These are phyloP conservation scores for Candida sonorensis DNA, from an alignment of 805 yeast genomes.

Conservation along the genomic window DNA sequence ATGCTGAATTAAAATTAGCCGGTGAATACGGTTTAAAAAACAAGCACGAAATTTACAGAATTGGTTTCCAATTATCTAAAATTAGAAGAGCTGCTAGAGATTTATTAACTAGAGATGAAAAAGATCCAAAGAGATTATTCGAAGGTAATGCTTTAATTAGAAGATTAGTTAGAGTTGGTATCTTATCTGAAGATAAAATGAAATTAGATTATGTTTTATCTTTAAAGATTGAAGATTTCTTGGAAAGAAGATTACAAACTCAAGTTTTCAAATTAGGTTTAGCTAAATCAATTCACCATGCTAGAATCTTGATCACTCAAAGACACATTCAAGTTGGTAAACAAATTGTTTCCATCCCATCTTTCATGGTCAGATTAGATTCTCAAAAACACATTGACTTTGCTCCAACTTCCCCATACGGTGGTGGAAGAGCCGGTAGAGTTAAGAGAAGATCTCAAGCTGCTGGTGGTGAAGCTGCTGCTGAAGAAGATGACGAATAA, in stretches of 20 bases:
- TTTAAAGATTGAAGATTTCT: constrained; percentile 96
- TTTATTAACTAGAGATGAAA: constrained; percentile 98
- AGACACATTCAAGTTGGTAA: constrained; percentile 99
- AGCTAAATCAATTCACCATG: constrained; percentile 99
- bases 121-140: constrained; percentile 99
- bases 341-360: constrained; percentile 97
- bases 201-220: constrained; percentile 99
- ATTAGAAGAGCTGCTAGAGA: constrained; percentile 99
- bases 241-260: constrained; percentile 99
- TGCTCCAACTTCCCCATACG: constrained; percentile 98
- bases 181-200: constrained; percentile 98
- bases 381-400: constrained; percentile 99
- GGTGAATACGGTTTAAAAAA: constrained; percentile 99
- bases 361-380: constrained; percentile 99
- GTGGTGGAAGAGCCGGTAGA: constrained; percentile 99
- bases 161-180: constrained; percentile 99
- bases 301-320: constrained; percentile 97
- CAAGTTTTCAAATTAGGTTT: constrained; percentile 99
- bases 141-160: constrained; percentile 99
- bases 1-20: constrained; percentile 97
- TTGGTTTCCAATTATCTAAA: constrained; percentile 98
- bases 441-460: constrained; percentile 90
- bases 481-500: constrained; percentile 55
- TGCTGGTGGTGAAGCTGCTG: constrained; percentile 65
- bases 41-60: constrained; percentile 99